Percentiles rank a stretch among this genome's conserved stretches.
phyloP scores from a whole-genome alignment of 1,284 basidiomycete genomes.

The Pseudozyma flocculosa region DNA sequence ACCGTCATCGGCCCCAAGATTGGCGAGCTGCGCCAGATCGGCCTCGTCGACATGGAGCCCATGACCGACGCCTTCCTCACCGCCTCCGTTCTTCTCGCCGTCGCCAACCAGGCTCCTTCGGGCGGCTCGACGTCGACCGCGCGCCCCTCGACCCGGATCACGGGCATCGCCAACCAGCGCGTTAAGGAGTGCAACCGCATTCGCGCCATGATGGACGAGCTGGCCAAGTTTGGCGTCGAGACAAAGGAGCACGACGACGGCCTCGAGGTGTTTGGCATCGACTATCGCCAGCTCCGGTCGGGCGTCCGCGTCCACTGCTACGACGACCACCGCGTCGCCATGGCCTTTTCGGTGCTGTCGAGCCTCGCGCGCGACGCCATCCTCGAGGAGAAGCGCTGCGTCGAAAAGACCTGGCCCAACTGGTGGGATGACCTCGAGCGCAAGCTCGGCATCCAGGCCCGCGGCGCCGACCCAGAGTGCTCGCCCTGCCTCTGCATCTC shows the following conservation, averaged over 20 bases:
- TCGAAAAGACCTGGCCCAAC: slow-evolving; percentile 99
- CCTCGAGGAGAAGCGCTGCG: slow-evolving; percentile 93
- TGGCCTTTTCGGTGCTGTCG: slow-evolving; percentile 92
- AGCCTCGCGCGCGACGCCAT: slow-evolving; percentile 72
- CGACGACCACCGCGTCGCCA: slow-evolving; percentile 97
- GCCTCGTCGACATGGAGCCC: slow-evolving; percentile 94
- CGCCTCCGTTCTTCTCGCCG: slow-evolving; percentile 85
- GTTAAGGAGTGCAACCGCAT: slow-evolving; percentile 99
- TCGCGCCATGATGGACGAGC: slow-evolving; percentile 90
- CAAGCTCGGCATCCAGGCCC: slow-evolving; percentile 88
- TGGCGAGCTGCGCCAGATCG: slow-evolving; percentile 78
- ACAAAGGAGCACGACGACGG: slow-evolving; percentile 92
- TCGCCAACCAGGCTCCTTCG: slow-evolving; percentile 59
- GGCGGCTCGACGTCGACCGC: slow-evolving; percentile 47
- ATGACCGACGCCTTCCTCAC: slow-evolving; percentile 99
- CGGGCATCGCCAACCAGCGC: slow-evolving; percentile 95
- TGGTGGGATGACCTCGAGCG: slow-evolving; percentile 99
- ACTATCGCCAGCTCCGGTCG: slow-evolving; percentile 64
- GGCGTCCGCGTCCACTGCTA: slow-evolving; percentile 87
- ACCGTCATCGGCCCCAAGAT: slow-evolving; percentile 87
- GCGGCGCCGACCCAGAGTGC: slow-evolving; percentile 72
- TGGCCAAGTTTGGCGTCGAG: slow-evolving; percentile 92
- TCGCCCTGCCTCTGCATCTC: slow-evolving; percentile 36
- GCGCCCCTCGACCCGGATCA: slow-evolving; percentile 68
- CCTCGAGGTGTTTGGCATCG: slow-evolving; percentile 78